Conservation (phyloP, 2,329 filamentous ascomycete genomes). For the Diaporthe capsici region DNA sequence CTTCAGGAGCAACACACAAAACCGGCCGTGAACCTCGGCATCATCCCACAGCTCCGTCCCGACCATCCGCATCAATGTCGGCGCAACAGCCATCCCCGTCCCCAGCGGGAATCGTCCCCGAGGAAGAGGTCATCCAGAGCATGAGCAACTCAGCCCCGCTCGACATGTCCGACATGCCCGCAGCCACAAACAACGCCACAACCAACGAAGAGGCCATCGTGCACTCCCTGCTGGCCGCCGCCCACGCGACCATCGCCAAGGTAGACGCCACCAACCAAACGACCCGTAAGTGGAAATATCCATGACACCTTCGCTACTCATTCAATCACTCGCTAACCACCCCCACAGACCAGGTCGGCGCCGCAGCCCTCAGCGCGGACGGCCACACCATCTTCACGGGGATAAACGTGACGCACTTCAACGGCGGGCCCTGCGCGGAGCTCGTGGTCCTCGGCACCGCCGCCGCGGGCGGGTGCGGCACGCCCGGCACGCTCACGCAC, state of each 20-base stretch:
- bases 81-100: neutral
- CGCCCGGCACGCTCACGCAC: neutral
- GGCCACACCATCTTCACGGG: constrained; percentile 32
- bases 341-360: constrained; percentile 13
- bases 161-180: constrained; percentile 6
- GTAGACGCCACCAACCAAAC: constrained; percentile 1
- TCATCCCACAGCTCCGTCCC: no score
- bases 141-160: neutral
- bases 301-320: neutral
- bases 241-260: constrained; percentile 11
- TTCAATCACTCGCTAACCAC: neutral
- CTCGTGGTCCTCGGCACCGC: neutral
- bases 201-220: constrained; percentile 4
- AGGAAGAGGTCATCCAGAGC: constrained; percentile 3
- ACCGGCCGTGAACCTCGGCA: no score
- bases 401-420: constrained; percentile 23
- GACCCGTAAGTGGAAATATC: neutral
- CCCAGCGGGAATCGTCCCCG: neutral
- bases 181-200: neutral
- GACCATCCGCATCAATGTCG: neutral
- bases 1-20: neutral
- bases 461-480: constrained; percentile 5
- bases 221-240: neutral
- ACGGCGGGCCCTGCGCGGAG: constrained; percentile 33
- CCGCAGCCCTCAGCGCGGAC: constrained; percentile 26